Conservation (phyloP, 1,284 basidiomycete genomes). For the Flammula alnicola region DNA sequence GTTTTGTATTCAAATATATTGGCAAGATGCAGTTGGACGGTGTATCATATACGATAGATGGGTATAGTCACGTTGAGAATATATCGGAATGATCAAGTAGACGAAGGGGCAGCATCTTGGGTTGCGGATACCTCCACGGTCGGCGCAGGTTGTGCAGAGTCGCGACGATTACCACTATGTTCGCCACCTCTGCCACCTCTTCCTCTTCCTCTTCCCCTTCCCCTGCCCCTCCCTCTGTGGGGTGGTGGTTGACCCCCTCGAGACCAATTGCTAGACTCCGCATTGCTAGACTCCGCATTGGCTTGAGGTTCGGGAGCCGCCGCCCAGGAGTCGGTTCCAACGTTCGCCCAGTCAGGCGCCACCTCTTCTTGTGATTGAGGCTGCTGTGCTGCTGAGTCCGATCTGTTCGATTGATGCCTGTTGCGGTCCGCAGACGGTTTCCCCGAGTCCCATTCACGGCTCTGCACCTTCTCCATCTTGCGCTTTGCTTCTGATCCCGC, state of each 20-base stretch:
- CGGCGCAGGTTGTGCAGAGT: no score
- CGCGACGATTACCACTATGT: conserved; percentile 2
- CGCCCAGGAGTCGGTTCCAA: not conserved
- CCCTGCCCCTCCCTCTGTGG: conserved; percentile 17
- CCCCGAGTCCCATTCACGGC: conserved; percentile 83
- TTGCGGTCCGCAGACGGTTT: conserved; percentile 51
- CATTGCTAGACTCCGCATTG: not conserved
- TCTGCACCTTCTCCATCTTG: conserved; percentile 78
- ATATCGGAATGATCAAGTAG: not conserved
- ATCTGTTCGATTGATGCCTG: conserved; percentile 2
- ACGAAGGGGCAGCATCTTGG: not conserved
- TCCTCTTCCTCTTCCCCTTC: conserved; percentile 12
- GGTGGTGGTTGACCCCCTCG: conserved; percentile 8
- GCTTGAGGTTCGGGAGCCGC: no score
- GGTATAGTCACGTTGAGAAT: conserved; percentile 7
- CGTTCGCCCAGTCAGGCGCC: not conserved
- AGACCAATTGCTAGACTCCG: conserved; percentile 9
- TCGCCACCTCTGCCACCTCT: conserved; percentile 5
- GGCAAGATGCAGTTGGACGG: not conserved
- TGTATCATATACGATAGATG: not conserved
- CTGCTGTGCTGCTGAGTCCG: conserved; percentile 2
- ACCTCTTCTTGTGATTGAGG: not conserved
- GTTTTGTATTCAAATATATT: not conserved
- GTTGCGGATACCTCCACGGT: not conserved
- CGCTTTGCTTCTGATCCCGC: conserved; percentile 76